Evolutionary conservation across 2,329 filamentous ascomycete species (phyloP), one percentile per base, ranked within the genome.

Genomic region (Clarireedia monteithiana): DNA sequence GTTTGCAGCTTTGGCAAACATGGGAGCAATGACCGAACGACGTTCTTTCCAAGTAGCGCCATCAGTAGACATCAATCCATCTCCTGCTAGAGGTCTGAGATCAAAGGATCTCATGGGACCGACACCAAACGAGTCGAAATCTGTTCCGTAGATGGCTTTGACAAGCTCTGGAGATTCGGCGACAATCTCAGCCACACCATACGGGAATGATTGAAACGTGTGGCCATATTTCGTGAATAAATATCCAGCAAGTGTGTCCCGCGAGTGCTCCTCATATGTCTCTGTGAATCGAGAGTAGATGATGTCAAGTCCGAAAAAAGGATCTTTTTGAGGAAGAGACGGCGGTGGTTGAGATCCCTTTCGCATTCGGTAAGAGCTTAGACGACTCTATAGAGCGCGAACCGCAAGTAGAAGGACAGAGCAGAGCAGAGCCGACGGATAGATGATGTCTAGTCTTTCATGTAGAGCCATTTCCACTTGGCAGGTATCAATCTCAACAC

Each of bases 81-180:
- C 17, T 9, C 17, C 53, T 38, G 27, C 39, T 3, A 50, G 45
- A 10, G 27, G 39, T 0, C 69, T 64, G 68, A 75, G 74, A 4
- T 69, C 63, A 2, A 69, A 59, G 55, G 75, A 72, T 55, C 77
- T 77, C 34, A 61, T 60, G 0, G 68, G 60, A 0, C 75, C 75
- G 56, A 79, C 72, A 23, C 73, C 74, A 57, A 76, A 83, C 12
- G 44, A 51, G 17, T 53, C 39, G 10, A 57, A 57, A 7, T 59
- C 46, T n/a, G 53, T 50, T 9, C 48, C 45, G 10, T 53, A 53
- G 20, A 59, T 47, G 15, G 49, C 45, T 26, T 59, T 54, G 9
- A 59, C 50, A 42, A 39, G 56, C 23, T 59, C 57, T 12, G 54
- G 57, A 1, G 20, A 24, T n/a, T 68, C 68, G 0, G 56, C 55